Evolutionary conservation across 345 rosid genomes (phyloP).

Genomic region (Nephelium lappaceum): DNA sequence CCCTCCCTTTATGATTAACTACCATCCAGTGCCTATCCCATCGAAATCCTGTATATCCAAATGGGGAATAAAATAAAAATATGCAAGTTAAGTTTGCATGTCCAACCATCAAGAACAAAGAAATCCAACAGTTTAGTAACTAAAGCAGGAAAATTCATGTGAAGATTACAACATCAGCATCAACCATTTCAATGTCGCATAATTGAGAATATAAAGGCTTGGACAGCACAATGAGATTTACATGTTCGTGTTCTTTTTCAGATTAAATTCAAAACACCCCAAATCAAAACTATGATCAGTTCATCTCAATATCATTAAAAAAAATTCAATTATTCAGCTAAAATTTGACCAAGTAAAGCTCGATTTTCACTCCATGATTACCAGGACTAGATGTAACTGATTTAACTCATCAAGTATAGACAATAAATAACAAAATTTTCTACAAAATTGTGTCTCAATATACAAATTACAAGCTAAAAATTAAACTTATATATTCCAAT

Average conservation of each 20-base stretch:
- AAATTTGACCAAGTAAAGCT: not conserved
- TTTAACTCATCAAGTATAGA: not conserved
- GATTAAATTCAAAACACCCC: not conserved
- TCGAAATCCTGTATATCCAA: conserved; percentile 58
- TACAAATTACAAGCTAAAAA: too few species aligned
- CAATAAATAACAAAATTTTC: not conserved
- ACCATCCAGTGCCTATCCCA: conserved; percentile 93
- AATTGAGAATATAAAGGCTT: not conserved
- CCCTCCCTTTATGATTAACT: conserved; percentile 73
- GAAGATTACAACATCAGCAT: not conserved
- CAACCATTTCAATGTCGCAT: not conserved
- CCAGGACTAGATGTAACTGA: not conserved
- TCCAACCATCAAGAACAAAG: not conserved
- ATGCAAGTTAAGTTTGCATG: not conserved
- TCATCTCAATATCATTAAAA: not conserved
- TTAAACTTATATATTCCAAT: too few species aligned
- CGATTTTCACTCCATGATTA: not conserved
- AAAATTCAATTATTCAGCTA: not conserved
- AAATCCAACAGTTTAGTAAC: not conserved
- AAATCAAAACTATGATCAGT: not conserved
- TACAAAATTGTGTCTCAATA: not conserved
- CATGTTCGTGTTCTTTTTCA: not conserved
- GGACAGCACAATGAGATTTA: not conserved
- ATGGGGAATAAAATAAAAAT: not conserved
- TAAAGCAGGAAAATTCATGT: not conserved